Conservation (phyloP, 176 grass and related monocot genomes). For the Musa acuminata region DNA sequence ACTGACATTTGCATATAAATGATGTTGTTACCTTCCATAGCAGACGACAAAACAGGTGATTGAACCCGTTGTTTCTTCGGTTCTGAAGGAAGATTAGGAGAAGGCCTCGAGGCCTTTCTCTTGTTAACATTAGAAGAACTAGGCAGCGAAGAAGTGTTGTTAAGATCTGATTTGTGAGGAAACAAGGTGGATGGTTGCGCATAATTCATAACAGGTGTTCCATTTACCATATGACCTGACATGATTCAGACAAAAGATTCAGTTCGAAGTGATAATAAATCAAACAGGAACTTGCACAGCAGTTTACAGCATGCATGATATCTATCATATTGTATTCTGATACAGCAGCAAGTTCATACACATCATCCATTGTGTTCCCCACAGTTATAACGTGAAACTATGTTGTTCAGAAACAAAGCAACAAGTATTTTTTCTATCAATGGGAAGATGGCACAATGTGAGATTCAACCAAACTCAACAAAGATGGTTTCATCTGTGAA, state of each 20-base stretch:
- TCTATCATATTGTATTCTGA: too few species aligned
- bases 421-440: too few species aligned
- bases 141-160: constrained; percentile 19
- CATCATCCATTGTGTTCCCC: too few species aligned
- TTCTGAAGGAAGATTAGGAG: constrained; percentile 31
- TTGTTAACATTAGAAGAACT: constrained; percentile 37
- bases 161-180: constrained; percentile 29
- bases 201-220: constrained; percentile 35
- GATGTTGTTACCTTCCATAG: constrained; percentile 14
- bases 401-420: too few species aligned
- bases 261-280: neutral
- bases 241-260: neutral
- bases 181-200: constrained; percentile 21
- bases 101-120: constrained; percentile 49
- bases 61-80: constrained; percentile 35
- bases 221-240: constrained; percentile 26
- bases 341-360: too few species aligned
- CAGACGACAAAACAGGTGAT: neutral
- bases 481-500: too few species aligned
- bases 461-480: too few species aligned
- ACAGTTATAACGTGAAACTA: too few species aligned
- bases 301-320: neutral
- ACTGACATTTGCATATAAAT: neutral
- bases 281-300: neutral
- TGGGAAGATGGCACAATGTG: too few species aligned